A percentile compares a stretch with the other conserved stretches of the same genome.
phyloP scores from a whole-genome alignment of 2,329 filamentous ascomycete species.

The Zalaria sp. region DNA sequence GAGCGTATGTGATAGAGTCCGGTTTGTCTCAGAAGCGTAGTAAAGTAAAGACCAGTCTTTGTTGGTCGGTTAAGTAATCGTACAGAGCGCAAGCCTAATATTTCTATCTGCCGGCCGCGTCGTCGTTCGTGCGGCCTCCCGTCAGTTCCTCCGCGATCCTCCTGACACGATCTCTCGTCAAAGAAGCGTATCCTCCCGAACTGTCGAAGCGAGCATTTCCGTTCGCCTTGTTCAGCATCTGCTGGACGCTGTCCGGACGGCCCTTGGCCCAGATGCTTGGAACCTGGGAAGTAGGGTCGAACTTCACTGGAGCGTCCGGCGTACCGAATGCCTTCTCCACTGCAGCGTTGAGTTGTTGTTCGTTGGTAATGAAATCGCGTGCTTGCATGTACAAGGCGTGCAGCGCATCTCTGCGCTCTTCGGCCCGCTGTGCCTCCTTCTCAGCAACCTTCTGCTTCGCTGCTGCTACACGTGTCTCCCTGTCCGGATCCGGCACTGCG shows the following conservation, averaged over 20 bases:
- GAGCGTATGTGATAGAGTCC: no score
- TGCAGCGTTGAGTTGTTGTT: slow-evolving; percentile 57
- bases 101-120: neutral
- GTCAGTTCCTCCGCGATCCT: slow-evolving; percentile 54
- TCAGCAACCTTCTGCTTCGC: slow-evolving; percentile 28
- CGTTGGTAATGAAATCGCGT: slow-evolving; percentile 70
- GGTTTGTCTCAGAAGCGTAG: no score
- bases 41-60: no score
- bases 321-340: slow-evolving; percentile 67
- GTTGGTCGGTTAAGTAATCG: no score
- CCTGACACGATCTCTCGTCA: slow-evolving; percentile 41
- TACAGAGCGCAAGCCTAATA: neutral
- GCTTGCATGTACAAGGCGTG: slow-evolving; percentile 87
- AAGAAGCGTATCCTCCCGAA: slow-evolving; percentile 7
- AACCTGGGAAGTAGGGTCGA: slow-evolving; percentile 26
- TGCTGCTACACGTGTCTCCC: slow-evolving; percentile 14
- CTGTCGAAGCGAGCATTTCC: slow-evolving; percentile 13
- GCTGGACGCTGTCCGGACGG: slow-evolving; percentile 32
- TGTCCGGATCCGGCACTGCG: slow-evolving; percentile 8
- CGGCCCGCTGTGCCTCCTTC: slow-evolving; percentile 43
- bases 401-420: slow-evolving; percentile 43
- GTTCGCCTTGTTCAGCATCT: slow-evolving; percentile 28
- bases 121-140: slow-evolving; percentile 40
- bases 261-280: slow-evolving; percentile 36
- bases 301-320: slow-evolving; percentile 26